Base-by-base conservation (phyloP, 305 asterid genomes). In the Withania somnifera region DNA sequence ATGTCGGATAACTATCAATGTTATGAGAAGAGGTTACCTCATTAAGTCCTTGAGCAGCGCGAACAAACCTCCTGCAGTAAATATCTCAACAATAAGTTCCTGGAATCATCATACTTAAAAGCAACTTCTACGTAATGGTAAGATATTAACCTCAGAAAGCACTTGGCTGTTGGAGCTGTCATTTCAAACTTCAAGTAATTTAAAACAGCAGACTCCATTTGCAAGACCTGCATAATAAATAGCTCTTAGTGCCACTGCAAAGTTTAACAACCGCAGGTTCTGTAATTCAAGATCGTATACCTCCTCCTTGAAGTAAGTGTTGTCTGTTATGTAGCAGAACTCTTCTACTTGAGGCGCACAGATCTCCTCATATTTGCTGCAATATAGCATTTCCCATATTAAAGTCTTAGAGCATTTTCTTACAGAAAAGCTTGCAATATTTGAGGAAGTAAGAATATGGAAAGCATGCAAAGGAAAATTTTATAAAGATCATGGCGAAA, bases 301-400 rank as follows among this genome's bases (percentile, higher is more conserved):
- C 95, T 91, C 90, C 61, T 89, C 84, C 79, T 84, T 86, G 66
- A 86, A 86, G 84, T 88, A 91, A 19, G 87, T 85, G 84, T 86
- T 83, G 45, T 85, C 87, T 5, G 89, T 87, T 38, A 87, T 86
- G 86, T 86, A 86, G 84, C 88, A 85, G 78, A 84, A 87, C 57
- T 86, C 88, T 78, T 88, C 88, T 7, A 89, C 89, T 81, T 88
- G 89, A 79, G 91, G 90, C 17, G 86, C 88, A 52, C 88, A 87
- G 22, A 89, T 84, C 86, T 91, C 92, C 78, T 89, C 90, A 81
- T 88, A 89, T 77, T 91, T 91, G 3, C 91, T 88, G 88, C 79
- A 83, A 84, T 22, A 45, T 30, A 11, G 60, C 75, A 60, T 78
- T 78, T 60, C 47, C 24, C 47, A 13, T 32, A 40, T 77, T 32